Percentiles rank a stretch among this genome's conserved stretches.
phyloP scores from a whole-genome alignment of 1,284 basidiomycete species.

The Tylopilus sp. region DNA sequence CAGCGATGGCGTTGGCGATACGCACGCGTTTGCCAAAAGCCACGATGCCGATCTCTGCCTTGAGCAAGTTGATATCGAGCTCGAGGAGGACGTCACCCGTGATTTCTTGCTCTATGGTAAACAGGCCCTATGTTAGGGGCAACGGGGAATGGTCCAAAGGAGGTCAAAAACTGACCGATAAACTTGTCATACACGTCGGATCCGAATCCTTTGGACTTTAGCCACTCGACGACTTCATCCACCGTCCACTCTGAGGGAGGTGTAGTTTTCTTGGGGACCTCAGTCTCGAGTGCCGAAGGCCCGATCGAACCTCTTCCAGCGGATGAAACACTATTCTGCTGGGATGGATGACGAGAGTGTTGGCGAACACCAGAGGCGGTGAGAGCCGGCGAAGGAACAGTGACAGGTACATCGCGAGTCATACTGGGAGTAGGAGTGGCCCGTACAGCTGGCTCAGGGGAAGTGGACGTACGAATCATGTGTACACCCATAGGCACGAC shows the following conservation, averaged over 20 bases:
- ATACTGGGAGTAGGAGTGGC: slow-evolving; percentile 18
- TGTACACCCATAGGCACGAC: slow-evolving; percentile 15
- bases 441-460: slow-evolving; percentile 17
- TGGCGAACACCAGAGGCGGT: slow-evolving; percentile 31
- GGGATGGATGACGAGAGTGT: slow-evolving; percentile 31
- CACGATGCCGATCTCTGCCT: slow-evolving; percentile 90
- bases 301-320: slow-evolving; percentile 14
- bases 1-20: slow-evolving; percentile 91
- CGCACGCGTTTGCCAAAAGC: slow-evolving; percentile 94
- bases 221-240: slow-evolving; percentile 88
- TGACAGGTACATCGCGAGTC: slow-evolving; percentile 20
- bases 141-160: not conserved
- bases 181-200: slow-evolving; percentile 81
- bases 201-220: slow-evolving; percentile 81
- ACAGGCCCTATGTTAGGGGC: slow-evolving; percentile 1
- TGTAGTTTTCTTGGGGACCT: slow-evolving; percentile 15
- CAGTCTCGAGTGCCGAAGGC: slow-evolving; percentile 10
- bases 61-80: slow-evolving; percentile 87
- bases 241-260: slow-evolving; percentile 79
- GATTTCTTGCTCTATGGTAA: slow-evolving; percentile 85
- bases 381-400: slow-evolving; percentile 40
- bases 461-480: slow-evolving; percentile 16
- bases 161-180: slow-evolving; percentile 49
- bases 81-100: slow-evolving; percentile 95
- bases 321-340: slow-evolving; percentile 34